phyloP scores from a whole-genome alignment of 805 yeast species.

The Starmerella davenportii region DNA sequence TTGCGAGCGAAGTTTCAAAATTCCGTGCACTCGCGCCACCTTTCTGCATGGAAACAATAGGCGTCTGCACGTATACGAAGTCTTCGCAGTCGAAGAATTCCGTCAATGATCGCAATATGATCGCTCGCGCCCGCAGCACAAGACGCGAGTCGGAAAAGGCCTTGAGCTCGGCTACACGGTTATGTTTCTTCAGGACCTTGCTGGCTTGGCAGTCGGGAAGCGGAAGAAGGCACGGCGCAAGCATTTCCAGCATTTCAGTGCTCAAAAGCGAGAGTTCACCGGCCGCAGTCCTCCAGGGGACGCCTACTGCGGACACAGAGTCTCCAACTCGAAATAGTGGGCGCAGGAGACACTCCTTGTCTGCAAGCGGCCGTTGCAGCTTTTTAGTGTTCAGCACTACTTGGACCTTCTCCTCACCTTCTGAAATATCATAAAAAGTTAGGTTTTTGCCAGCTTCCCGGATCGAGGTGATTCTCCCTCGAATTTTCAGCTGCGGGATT shows the following conservation, averaged over 20 bases:
- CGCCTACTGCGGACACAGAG: slow-evolving; percentile 44
- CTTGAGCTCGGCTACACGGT: slow-evolving; percentile 58
- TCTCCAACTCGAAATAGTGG: slow-evolving; percentile 51
- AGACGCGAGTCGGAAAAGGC: slow-evolving; percentile 37
- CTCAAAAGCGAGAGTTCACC: slow-evolving; percentile 65
- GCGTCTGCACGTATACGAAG: slow-evolving; percentile 79
- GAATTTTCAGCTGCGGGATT: slow-evolving; percentile 8
- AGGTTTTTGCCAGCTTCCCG: slow-evolving; percentile 53
- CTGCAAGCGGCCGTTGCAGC: slow-evolving; percentile 23
- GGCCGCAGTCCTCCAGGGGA: slow-evolving; percentile 54
- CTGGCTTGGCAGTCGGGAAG: slow-evolving; percentile 49
- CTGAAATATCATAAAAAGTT: slow-evolving; percentile 51
- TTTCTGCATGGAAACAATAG: slow-evolving; percentile 46
- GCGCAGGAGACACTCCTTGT: slow-evolving; percentile 27
- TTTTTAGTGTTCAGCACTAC: slow-evolving; percentile 39
- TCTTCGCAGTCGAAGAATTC: slow-evolving; percentile 29
- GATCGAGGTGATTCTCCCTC: slow-evolving; percentile 41
- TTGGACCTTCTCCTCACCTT: slow-evolving; percentile 35
- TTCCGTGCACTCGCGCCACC: slow-evolving; percentile 94
- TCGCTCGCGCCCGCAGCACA: slow-evolving; percentile 33
- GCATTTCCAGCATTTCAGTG: slow-evolving; percentile 30
- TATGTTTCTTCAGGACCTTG: slow-evolving; percentile 37
- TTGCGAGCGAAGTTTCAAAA: slow-evolving; percentile 36
- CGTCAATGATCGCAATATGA: slow-evolving; percentile 39
- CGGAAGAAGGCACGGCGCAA: slow-evolving; percentile 53